phyloP scores from a whole-genome alignment of 2,329 filamentous ascomycete genomes.

The Pseudogymnoascus sp. region DNA sequence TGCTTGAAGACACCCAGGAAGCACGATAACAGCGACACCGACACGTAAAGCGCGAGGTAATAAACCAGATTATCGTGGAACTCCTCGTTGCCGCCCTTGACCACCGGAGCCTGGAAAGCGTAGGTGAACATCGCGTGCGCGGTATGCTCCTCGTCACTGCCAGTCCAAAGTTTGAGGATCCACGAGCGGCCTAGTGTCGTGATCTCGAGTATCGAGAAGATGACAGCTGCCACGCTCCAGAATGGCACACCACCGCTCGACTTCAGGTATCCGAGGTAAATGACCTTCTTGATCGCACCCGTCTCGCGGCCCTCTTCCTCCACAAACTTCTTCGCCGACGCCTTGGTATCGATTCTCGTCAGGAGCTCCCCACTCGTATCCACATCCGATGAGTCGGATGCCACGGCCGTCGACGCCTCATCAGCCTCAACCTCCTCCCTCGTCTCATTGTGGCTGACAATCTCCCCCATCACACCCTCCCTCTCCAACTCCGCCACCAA shows the following conservation, averaged over 20 bases:
- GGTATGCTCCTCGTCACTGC: conserved; percentile 34
- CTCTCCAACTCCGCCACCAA: conserved; percentile 57
- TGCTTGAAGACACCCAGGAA: conserved; percentile 57
- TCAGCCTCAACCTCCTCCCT: conserved; percentile 43
- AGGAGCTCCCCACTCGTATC: conserved; percentile 41
- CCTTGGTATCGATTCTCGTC: conserved; percentile 46
- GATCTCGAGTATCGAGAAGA: conserved; percentile 51
- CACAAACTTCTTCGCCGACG: conserved; percentile 60
- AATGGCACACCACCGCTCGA: conserved; percentile 58
- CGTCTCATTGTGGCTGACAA: conserved; percentile 50
- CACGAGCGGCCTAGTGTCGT: conserved; percentile 48
- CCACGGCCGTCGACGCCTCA: conserved; percentile 47
- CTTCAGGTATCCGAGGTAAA: conserved; percentile 64
- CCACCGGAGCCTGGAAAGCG: conserved; percentile 35
- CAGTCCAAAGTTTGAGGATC: conserved; percentile 61
- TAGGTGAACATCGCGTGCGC: conserved; percentile 32
- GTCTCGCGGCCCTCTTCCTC: conserved; percentile 69
- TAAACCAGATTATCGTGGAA: conserved; percentile 43
- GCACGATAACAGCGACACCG: conserved; percentile 50
- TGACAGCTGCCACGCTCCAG: conserved; percentile 49
- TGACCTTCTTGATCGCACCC: conserved; percentile 59
- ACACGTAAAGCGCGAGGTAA: conserved; percentile 64
- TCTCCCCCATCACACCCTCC: conserved; percentile 50
- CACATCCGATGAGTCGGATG: conserved; percentile 46
- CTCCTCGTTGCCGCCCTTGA: not conserved